phyloP scores from a whole-genome alignment of 768 basidiomycete species.

The Leccinum disarticulatum region DNA sequence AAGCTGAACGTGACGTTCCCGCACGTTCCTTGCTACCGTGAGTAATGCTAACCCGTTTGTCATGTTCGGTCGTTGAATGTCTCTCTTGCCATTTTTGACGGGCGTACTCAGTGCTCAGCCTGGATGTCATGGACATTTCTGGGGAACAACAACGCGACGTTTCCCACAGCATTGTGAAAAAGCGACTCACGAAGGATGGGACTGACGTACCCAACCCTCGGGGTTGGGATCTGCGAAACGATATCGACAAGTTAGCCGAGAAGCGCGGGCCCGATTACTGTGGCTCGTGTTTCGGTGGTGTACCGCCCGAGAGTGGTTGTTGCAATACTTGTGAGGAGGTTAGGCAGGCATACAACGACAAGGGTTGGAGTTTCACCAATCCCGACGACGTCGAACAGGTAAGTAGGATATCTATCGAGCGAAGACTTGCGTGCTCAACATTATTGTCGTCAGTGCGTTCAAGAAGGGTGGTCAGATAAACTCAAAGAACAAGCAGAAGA shows the following conservation, averaged over 20 bases:
- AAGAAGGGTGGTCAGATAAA: constrained; percentile 95
- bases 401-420: constrained; percentile 20
- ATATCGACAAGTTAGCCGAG: constrained; percentile 77
- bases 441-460: constrained; percentile 61
- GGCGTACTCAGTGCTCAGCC: constrained; percentile 70
- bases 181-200: constrained; percentile 65
- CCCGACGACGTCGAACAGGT: constrained; percentile 95
- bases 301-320: constrained; percentile 74
- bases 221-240: constrained; percentile 73
- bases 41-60: constrained; percentile 35
- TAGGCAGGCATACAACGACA: constrained; percentile 81
- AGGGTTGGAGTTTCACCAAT: constrained; percentile 93
- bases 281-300: constrained; percentile 94
- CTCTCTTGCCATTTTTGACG: constrained; percentile 3
- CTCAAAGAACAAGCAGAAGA: constrained; percentile 90
- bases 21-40: constrained; percentile 95
- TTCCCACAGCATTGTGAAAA: constrained; percentile 86
- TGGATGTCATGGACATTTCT: constrained; percentile 98
- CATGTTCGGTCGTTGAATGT: neutral
- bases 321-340: constrained; percentile 98
- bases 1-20: constrained; percentile 94
- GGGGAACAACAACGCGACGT: constrained; percentile 93
- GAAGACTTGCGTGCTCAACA: neutral
- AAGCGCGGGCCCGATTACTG: constrained; percentile 68
- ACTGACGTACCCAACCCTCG: constrained; percentile 53